phyloP scores from a whole-genome alignment of 352 stramenopile species.

The Thalassiosira pacifica region DNA sequence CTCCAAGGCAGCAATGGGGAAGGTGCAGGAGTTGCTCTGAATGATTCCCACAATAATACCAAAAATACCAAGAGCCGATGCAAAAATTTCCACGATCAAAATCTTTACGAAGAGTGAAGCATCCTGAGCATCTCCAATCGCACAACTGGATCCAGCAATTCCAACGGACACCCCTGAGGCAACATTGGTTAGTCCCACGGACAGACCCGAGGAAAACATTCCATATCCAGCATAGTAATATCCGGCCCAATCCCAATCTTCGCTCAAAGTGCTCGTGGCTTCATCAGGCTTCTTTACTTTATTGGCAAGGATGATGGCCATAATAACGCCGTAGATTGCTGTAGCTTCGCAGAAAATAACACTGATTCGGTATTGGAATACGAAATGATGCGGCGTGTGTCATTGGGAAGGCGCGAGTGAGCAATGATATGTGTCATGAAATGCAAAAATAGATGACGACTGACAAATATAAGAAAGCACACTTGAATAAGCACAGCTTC shows the following conservation, averaged over 20 bases:
- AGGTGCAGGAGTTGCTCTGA: conserved; percentile 92
- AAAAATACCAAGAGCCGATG: conserved; percentile 98
- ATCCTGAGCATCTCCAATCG: conserved; percentile 98
- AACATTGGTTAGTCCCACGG: conserved; percentile 99
- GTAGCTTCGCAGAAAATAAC: conserved; percentile 99
- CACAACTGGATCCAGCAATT: conserved; percentile 97
- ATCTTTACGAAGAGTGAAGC: conserved; percentile 99
- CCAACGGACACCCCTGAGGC: conserved; percentile 95
- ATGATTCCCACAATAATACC: conserved; percentile 99
- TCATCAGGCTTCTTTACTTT: conserved; percentile 90
- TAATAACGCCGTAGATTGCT: conserved; percentile 99
- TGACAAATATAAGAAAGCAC: too few species aligned
- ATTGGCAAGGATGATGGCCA: conserved; percentile 99
- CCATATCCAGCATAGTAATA: conserved; percentile 97
- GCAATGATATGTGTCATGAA: conserved; percentile 57
- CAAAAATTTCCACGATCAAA: conserved; percentile 99
- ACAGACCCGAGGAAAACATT: conserved; percentile 96
- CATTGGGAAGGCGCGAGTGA: not conserved
- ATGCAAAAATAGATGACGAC: conserved; percentile 40
- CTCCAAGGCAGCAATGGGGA: conserved; percentile 74
- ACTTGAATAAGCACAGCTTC: too few species aligned
- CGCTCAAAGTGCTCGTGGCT: conserved; percentile 65
- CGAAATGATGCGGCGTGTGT: conserved; percentile 2
- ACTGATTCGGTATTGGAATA: conserved; percentile 58
- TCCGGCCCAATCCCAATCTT: conserved; percentile 83